Percentiles rank a stretch among this genome's conserved stretches.
phyloP scores from a whole-genome alignment of 2,329 filamentous ascomycete species.

The Trichoderma guizhouense region DNA sequence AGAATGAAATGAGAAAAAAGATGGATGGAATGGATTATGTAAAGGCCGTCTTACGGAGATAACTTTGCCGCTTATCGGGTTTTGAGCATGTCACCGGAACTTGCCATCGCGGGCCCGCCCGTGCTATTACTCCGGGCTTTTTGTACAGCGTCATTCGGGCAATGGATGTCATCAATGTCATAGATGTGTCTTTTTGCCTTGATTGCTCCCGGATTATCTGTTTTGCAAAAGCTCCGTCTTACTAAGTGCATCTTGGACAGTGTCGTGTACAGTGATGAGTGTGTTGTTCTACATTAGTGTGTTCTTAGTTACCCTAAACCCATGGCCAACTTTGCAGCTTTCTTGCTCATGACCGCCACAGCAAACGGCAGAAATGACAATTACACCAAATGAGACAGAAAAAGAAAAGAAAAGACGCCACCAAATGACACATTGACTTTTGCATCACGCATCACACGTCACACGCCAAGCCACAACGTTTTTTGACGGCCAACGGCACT shows the following conservation, averaged over 20 bases:
- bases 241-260: background rate
- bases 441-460: background rate
- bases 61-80: conserved; percentile 10
- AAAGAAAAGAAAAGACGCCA: background rate
- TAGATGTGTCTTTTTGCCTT: background rate
- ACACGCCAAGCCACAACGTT: background rate
- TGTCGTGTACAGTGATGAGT: background rate
- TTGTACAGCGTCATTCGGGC: background rate
- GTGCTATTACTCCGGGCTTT: background rate
- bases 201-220: no score
- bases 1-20: background rate
- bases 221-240: background rate
- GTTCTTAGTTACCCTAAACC: background rate
- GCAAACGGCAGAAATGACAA: background rate
- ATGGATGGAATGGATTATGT: background rate
- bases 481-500: background rate
- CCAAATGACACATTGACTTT: background rate
- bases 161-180: background rate
- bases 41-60: conserved; percentile 12
- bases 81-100: background rate
- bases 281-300: background rate
- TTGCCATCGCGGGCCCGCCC: conserved; percentile 2
- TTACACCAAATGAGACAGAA: background rate
- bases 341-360: background rate
- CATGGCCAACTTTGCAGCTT: background rate